Conservation (phyloP, 192 early-diverging fungal genomes). For the Mortierella hygrophila region DNA sequence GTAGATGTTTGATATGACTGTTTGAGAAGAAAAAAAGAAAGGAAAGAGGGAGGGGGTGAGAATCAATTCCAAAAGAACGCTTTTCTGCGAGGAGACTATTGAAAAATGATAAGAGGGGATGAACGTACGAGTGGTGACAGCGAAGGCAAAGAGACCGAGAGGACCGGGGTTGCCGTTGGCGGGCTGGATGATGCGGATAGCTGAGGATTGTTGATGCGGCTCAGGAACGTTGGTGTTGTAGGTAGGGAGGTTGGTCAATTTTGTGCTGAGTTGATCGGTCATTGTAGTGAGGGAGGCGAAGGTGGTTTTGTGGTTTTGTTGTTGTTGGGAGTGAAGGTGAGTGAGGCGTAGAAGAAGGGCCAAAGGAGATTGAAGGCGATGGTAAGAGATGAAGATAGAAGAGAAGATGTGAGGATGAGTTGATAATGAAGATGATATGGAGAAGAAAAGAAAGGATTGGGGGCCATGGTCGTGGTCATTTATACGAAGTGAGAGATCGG, state of each 20-base stretch:
- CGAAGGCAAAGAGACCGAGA: conserved; percentile 73
- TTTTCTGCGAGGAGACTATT: neutral
- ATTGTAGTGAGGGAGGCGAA: neutral
- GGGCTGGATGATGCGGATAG: conserved; percentile 43
- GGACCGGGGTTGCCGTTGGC: conserved; percentile 72
- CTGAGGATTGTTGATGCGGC: conserved; percentile 2
- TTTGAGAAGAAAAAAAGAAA: neutral
- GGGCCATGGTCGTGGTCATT: neutral
- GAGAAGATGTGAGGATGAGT: neutral
- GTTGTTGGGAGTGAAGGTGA: neutral
- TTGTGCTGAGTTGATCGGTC: neutral
- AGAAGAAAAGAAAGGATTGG: neutral
- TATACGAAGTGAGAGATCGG: neutral
- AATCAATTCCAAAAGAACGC: neutral
- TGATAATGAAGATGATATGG: neutral
- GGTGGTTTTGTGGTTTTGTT: too few species aligned
- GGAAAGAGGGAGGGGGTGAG: neutral
- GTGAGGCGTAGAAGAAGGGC: neutral
- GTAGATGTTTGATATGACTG: conserved; percentile 72
- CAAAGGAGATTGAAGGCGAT: neutral
- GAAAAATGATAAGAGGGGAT: neutral
- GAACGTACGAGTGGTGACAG: conserved; percentile 68
- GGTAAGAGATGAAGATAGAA: neutral
- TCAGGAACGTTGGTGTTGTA: conserved; percentile 11
- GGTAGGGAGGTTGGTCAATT: conserved; percentile 5